phyloP scores from a whole-genome alignment of 106 monocot species.

The Apostasia ramifera region DNA sequence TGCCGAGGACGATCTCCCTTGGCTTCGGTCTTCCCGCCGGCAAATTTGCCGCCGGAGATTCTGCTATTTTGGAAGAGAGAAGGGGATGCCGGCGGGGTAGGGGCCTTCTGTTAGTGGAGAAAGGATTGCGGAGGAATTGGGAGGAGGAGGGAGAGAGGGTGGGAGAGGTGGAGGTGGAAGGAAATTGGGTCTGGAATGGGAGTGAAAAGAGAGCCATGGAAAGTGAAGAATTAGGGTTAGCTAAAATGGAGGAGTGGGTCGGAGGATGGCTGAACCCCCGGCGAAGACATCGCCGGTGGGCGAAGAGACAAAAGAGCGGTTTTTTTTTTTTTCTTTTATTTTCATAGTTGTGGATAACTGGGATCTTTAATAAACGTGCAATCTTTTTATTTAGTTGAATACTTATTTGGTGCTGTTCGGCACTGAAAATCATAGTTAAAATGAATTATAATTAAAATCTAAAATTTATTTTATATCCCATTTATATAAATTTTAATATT shows the following conservation, averaged over 20 bases:
- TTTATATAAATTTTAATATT: too few species aligned
- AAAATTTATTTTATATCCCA: too few species aligned
- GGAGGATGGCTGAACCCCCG: not conserved
- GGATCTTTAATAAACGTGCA: too few species aligned
- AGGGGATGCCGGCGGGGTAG: not conserved
- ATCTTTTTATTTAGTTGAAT: too few species aligned
- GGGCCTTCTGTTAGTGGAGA: not conserved
- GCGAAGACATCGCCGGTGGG: not conserved
- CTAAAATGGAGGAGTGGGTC: not conserved
- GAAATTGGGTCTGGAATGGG: not conserved
- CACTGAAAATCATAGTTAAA: too few species aligned
- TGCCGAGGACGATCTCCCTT: conserved; percentile 53
- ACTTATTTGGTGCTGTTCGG: too few species aligned
- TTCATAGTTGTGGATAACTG: too few species aligned
- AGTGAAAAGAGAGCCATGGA: conserved; percentile 7
- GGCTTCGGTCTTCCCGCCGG: conserved; percentile 20
- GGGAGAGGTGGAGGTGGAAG: not conserved
- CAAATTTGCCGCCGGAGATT: not conserved
- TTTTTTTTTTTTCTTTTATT: too few species aligned
- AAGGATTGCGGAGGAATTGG: conserved; percentile 11
- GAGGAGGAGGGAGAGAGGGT: not conserved
- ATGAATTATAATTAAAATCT: too few species aligned
- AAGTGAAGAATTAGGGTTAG: not conserved
- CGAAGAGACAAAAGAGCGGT: not conserved
- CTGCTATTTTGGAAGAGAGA: too few species aligned